Percentiles rank a stretch among this genome's conserved stretches.
phyloP scores from a whole-genome alignment of 2,329 filamentous ascomycete species.

The Cladosporium sp. region DNA sequence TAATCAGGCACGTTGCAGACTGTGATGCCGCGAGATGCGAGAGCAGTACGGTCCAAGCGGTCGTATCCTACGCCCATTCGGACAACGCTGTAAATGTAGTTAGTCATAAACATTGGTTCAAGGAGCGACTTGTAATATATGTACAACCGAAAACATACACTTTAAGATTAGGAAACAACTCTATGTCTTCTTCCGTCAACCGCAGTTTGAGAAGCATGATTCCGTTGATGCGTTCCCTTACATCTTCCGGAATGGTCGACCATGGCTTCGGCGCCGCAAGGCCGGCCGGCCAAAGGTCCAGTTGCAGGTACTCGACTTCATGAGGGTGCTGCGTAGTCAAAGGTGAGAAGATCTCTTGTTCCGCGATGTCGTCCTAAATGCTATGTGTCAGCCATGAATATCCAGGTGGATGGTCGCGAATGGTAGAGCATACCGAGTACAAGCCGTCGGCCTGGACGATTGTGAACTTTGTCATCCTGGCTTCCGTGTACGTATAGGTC shows the following conservation, averaged over 20 bases:
- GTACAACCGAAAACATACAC: constrained; percentile 20
- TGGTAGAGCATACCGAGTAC: constrained; percentile 19
- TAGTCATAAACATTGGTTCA: too few relatives aligned
- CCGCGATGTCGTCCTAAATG: constrained; percentile 22
- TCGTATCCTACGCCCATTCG: constrained; percentile 33
- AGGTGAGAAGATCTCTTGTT: constrained; percentile 27
- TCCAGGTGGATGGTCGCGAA: neutral
- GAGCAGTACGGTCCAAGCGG: constrained; percentile 25
- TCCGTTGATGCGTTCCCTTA: constrained; percentile 25
- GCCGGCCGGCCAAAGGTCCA: constrained; percentile 21
- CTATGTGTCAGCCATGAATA: too few relatives aligned
- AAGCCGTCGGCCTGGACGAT: constrained; percentile 30
- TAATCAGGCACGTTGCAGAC: constrained; percentile 32
- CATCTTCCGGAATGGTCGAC: constrained; percentile 26
- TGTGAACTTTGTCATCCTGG: constrained; percentile 24
- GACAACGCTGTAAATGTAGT: constrained; percentile 27
- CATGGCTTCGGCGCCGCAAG: constrained; percentile 24
- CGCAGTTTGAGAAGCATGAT: constrained; percentile 29
- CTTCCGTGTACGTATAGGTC: too few relatives aligned
- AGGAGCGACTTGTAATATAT: too few relatives aligned
- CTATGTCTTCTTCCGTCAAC: constrained; percentile 24
- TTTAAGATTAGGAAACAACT: constrained; percentile 29
- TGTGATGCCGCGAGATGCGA: constrained; percentile 22
- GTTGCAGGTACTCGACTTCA: constrained; percentile 24
- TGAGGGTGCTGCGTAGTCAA: constrained; percentile 20